These are phyloP conservation scores for Exutisphaerella laricina DNA, from an alignment of 2,329 filamentous ascomycete species.

Conservation along the genomic window DNA sequence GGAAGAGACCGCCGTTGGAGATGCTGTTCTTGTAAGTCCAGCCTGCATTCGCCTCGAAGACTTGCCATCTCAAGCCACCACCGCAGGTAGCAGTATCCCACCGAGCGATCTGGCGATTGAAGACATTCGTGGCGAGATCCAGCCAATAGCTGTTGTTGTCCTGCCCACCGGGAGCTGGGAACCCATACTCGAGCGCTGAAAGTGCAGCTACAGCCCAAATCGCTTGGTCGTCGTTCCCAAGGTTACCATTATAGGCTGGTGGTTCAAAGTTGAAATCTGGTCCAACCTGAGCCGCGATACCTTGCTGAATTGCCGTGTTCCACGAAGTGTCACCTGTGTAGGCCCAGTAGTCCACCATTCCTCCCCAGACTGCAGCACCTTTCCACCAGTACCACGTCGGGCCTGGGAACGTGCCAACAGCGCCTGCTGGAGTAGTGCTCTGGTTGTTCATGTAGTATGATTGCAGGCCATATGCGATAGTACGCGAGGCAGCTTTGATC, in stretches of 20 bases:
- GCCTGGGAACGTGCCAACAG: conserved; percentile 38
- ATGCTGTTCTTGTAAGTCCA: conserved; percentile 55
- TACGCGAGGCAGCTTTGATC: conserved; percentile 30
- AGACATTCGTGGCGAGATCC: conserved; percentile 70
- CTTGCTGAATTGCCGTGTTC: conserved; percentile 37
- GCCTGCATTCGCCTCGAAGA: conserved; percentile 69
- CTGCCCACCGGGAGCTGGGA: conserved; percentile 53
- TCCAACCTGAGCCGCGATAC: conserved; percentile 38
- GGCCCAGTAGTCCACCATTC: conserved; percentile 41
- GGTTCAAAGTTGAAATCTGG: conserved; percentile 41
- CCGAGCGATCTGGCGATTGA: conserved; percentile 67
- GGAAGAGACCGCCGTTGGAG: conserved; percentile 54
- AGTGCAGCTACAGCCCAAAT: conserved; percentile 85
- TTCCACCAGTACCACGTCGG: conserved; percentile 47
- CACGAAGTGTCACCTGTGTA: conserved; percentile 44
- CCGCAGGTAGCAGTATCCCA: conserved; percentile 64
- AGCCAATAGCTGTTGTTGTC: conserved; percentile 63
- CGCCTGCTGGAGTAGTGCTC: conserved; percentile 25
- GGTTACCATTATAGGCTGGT: conserved; percentile 30
- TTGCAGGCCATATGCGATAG: conserved; percentile 32
- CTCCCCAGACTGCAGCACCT: conserved; percentile 34
- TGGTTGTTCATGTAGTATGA: conserved; percentile 34
- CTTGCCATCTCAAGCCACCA: conserved; percentile 81
- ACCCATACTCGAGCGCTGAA: conserved; percentile 70
- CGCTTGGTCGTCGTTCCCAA: conserved; percentile 56